Conservation (phyloP, 768 basidiomycete genomes). For the Phlebiopsis gigantea region DNA sequence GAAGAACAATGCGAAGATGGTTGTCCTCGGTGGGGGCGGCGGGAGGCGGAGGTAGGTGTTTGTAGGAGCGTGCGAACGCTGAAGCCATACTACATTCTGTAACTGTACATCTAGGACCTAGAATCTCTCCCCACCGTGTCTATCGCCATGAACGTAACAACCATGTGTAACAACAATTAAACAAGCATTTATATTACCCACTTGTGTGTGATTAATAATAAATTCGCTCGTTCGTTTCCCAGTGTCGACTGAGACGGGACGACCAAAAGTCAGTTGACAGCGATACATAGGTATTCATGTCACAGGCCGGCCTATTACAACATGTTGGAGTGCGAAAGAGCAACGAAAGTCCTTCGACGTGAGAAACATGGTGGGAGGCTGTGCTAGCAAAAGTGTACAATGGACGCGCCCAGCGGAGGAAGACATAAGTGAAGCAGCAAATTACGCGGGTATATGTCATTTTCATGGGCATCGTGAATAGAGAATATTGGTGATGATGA, state of each 20-base stretch:
- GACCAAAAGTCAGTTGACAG: neutral
- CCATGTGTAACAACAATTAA: neutral
- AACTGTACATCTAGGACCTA: slow-evolving; percentile 9
- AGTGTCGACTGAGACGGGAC: neutral
- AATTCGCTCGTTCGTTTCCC: neutral
- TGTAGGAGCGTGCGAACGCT: neutral
- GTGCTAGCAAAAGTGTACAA: neutral
- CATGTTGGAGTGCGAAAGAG: neutral
- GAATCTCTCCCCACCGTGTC: neutral
- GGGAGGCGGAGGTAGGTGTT: slow-evolving; percentile 39
- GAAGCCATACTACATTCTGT: neutral
- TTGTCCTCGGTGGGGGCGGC: slow-evolving; percentile 66
- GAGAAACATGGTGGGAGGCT: neutral
- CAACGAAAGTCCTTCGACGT: neutral
- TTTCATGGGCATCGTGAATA: slow-evolving; percentile 1
- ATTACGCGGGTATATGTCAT: slow-evolving; percentile 1
- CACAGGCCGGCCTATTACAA: slow-evolving; percentile 1
- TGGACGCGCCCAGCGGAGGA: neutral
- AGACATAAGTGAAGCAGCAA: neutral
- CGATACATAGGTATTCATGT: slow-evolving; percentile 1
- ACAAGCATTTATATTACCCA: neutral
- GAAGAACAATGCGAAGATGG: slow-evolving; percentile 49
- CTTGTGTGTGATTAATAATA: neutral
- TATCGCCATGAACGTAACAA: neutral
- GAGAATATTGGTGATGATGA: neutral